phyloP scores from a whole-genome alignment of 306 rosid genomes.

The Sophora flavescens region DNA sequence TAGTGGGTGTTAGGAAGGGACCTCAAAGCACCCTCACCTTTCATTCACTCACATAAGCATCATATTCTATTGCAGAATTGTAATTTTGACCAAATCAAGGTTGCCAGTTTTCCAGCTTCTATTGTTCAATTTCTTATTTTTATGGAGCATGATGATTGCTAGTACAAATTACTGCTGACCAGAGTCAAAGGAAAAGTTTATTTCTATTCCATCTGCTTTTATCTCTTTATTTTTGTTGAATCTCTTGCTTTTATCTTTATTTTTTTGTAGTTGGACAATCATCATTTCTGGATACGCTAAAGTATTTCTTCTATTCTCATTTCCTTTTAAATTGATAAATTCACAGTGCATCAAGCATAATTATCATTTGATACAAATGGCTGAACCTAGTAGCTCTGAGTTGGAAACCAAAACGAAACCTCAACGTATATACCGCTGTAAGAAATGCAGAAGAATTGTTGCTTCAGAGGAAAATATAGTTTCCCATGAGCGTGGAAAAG shows the following conservation, averaged over 20 bases:
- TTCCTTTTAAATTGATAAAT: slow-evolving; percentile 31
- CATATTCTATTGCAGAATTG: slow-evolving; percentile 34
- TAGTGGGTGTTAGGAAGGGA: too few relatives aligned
- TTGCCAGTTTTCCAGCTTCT: slow-evolving; percentile 4
- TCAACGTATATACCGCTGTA: slow-evolving; percentile 70
- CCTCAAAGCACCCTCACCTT: not conserved
- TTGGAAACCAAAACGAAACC: slow-evolving; percentile 51
- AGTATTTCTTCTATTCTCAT: slow-evolving; percentile 15
- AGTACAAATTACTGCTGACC: not conserved
- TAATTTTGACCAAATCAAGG: slow-evolving; percentile 12
- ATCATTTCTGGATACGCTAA: not conserved
- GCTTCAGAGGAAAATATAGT: slow-evolving; percentile 73
- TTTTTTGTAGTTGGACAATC: not conserved
- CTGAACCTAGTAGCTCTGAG: slow-evolving; percentile 54
- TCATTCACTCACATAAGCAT: slow-evolving; percentile 10
- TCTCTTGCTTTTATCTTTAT: not conserved
- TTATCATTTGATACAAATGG: slow-evolving; percentile 51
- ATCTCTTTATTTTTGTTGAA: not conserved
- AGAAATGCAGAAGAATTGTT: slow-evolving; percentile 84
- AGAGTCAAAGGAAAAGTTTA: not conserved
- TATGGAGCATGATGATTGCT: not conserved
- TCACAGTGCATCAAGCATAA: slow-evolving; percentile 37
- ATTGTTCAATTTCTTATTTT: not conserved
- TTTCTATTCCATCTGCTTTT: not conserved
- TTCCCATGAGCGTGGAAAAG: slow-evolving; percentile 74